These are phyloP conservation scores for Sclerotinia spermophila DNA, from an alignment of 2,329 filamentous ascomycete species.

Conservation along the genomic window DNA sequence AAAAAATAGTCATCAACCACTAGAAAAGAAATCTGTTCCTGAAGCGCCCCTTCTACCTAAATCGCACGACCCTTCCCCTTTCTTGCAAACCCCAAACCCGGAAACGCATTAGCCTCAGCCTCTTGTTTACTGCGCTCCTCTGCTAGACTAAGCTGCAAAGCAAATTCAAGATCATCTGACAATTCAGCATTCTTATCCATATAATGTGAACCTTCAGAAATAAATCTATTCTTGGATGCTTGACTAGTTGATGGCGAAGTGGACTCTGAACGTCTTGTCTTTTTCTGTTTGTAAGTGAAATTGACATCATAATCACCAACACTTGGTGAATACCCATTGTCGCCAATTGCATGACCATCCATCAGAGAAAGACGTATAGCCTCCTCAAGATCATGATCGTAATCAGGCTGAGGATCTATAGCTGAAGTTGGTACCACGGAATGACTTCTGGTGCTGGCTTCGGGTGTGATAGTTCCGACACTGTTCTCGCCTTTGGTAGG, in stretches of 20 bases:
- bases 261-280: conserved; percentile 42
- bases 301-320: conserved; percentile 50
- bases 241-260: conserved; percentile 40
- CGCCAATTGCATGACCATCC: conserved; percentile 49
- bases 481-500: conserved; percentile 37
- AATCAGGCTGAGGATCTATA: conserved; percentile 43
- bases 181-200: conserved; percentile 22
- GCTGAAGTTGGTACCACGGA: conserved; percentile 28
- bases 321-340: conserved; percentile 42
- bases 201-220: neutral
- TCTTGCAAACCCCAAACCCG: neutral
- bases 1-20: neutral
- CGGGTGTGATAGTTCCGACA: conserved; percentile 49
- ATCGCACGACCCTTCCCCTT: conserved; percentile 15
- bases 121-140: conserved; percentile 44
- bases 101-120: conserved; percentile 1
- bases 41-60: neutral
- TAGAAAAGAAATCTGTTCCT: neutral
- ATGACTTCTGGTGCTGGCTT: conserved; percentile 48
- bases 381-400: conserved; percentile 59
- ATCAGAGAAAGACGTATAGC: conserved; percentile 60
- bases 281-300: conserved; percentile 47
- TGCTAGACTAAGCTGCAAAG: conserved; percentile 56
- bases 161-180: conserved; percentile 55
- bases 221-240: conserved; percentile 24